Base-by-base conservation (phyloP, 1,284 basidiomycete genomes). In the Hortiboletus rubellus region DNA sequence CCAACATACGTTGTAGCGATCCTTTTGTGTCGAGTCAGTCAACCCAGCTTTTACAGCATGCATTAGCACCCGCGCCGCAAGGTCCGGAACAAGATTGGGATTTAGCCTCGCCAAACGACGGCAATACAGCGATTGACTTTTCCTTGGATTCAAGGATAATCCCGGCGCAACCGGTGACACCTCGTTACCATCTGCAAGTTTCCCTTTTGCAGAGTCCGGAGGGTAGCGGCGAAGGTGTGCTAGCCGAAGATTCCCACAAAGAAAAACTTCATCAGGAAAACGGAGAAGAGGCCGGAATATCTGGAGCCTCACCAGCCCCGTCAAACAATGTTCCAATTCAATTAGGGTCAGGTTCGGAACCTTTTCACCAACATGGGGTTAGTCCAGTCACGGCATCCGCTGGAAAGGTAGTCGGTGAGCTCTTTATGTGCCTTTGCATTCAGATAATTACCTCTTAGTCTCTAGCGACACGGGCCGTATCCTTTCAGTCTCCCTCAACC, bases 121-220 rank as follows among this genome's bases (percentile, higher is more conserved):
- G 50, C 52, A 52, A 61, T 52, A 46, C 57, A 40, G 47, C 49
- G 41, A 41, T 50, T 3, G 60, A 71, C 48, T 62, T 67, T 51
- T 71, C 70, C 5, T 51, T 59, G 47, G 62, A 70, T 61, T 71
- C 66, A 14, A 66, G 53, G 40, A 60, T 63, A 57, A 63, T 61
- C 54, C 74, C 62, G 53, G 57, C 36, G 18, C 61, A 53, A 57
- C 56, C 58, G 31, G 61, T 46, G 40, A 62, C 70, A 22, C 74
- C 80, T 37, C 75, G 75, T 52, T 86, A 86, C 69, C 79, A 82
- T 63, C 77, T 83, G 55, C 78, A 82, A 57, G 83, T 80, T 10
- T 81, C 79, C 0, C 80, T 80, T 55, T 60, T 80, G 2, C 79
- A 85, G 57, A 63, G 69, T 37, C 49, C 57, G 7, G 48, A 55